Base-by-base conservation (phyloP, 129 eudicot species). In the Kitagawia praeruptora region DNA sequence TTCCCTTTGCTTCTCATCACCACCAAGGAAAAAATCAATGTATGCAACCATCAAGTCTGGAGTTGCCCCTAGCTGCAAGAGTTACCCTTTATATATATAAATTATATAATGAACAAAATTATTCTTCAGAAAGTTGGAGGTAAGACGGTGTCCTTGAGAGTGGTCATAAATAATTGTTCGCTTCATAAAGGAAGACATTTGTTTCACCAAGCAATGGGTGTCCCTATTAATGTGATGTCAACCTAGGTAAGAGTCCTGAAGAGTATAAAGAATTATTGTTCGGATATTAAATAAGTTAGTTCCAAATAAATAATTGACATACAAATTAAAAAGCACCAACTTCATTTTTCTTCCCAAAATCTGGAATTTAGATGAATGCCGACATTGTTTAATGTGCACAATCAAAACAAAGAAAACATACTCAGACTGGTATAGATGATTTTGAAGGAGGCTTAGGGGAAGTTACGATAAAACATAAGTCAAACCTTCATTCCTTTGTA, bases 401-500 rank as follows among this genome's bases (percentile, higher is more conserved):
- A 58, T 58, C 4, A 23, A 23, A 58, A 58, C 9, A 58, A 58
- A 61, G 34, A 61, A 25, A n/a, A 61, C 28, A 10, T 61, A 61
- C 37, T 1, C 37, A 34, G 37, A 34, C 37, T 25, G 34, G 37
- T 9, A n/a, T 16, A 25, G 69, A 61, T n/a, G 69, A 61, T 8
- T 25, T 7, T 61, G 3, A 23, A 9, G 15, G 13, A 61, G 34
- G 16, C 69, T n/a, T 61, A n/a, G 37, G 37, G 10, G 15, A 61
- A 5, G 15, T 46, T 46, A 11, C 0, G 8, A 46, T 46, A 11
- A 46, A 12, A 6, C 31, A 75, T 3, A 70, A 46, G 39, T n/a
- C 76, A 74, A 69, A 89, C 97, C 96, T 92, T 92, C 96, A 92
- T 92, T 83, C 97, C 96, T 87, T 92, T 89, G 88, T 92, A 90